These are phyloP conservation scores for Lachnellula cervina DNA, from an alignment of 2,329 filamentous ascomycete genomes.

Conservation along the genomic window DNA sequence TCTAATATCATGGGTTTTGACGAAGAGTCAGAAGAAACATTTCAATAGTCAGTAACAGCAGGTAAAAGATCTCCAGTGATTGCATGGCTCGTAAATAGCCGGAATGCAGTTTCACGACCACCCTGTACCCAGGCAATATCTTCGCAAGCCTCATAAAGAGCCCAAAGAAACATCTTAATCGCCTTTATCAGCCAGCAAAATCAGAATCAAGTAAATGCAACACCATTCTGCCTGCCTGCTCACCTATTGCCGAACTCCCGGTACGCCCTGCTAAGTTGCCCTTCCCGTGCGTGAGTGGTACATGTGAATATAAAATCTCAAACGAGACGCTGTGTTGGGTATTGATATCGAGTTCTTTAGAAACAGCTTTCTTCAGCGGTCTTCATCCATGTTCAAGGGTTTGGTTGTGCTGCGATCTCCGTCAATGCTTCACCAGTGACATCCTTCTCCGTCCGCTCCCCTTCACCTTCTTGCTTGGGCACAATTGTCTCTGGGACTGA, in stretches of 20 bases:
- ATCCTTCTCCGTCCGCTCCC: conserved; percentile 26
- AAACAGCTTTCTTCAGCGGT: conserved; percentile 2
- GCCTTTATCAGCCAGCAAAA: not conserved
- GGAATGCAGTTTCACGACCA: too few relatives aligned
- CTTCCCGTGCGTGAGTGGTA: conserved; percentile 2
- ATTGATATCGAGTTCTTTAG: not conserved
- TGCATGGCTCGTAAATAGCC: too few relatives aligned
- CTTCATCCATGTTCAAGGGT: conserved; percentile 7
- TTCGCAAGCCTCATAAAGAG: too few relatives aligned
- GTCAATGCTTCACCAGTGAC: conserved; percentile 27
- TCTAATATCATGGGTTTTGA: too few relatives aligned
- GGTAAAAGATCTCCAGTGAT: too few relatives aligned
- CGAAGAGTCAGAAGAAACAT: too few relatives aligned
- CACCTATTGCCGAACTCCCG: conserved; percentile 8
- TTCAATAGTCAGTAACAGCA: too few relatives aligned
- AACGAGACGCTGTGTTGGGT: not conserved
- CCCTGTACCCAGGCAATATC: too few relatives aligned
- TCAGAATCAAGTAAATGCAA: not conserved
- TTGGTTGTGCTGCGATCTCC: conserved; percentile 20
- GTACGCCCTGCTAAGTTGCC: conserved; percentile 15
- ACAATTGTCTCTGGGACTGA: conserved; percentile 1
- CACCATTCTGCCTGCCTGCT: not conserved
- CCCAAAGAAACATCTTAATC: too few relatives aligned
- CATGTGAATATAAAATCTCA: not conserved
- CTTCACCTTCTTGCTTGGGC: conserved; percentile 31